These are phyloP conservation scores for Skeletonema costatum DNA, from an alignment of 108 stramenopile genomes.

Conservation along the genomic window DNA sequence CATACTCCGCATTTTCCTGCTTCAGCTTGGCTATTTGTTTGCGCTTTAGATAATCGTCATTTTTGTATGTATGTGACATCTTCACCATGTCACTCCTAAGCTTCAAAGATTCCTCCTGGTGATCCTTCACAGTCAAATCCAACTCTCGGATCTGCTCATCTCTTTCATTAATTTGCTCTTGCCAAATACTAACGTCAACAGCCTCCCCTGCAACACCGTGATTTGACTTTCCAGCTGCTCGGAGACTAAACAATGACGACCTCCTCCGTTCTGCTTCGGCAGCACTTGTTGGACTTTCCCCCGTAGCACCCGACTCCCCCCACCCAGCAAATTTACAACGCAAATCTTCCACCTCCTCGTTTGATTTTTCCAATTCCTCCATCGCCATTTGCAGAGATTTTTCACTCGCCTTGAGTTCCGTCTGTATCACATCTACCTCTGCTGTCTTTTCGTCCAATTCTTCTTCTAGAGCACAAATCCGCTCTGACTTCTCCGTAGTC, in stretches of 20 bases:
- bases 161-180: conserved; percentile 22
- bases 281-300: neutral
- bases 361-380: conserved; percentile 13
- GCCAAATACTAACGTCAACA: conserved; percentile 5
- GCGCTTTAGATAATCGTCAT: conserved; percentile 54
- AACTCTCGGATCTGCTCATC: conserved; percentile 34
- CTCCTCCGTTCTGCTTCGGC: neutral
- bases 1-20: conserved; percentile 54
- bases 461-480: conserved; percentile 25
- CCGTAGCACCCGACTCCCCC: neutral
- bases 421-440: conserved; percentile 18
- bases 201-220: conserved; percentile 5
- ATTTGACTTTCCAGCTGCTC: neutral
- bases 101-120: conserved; percentile 45
- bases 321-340: conserved; percentile 9
- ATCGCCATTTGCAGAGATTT: conserved; percentile 18
- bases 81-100: conserved; percentile 62
- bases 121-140: conserved; percentile 35
- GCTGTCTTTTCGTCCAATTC: conserved; percentile 19
- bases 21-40: conserved; percentile 54
- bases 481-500: conserved; percentile 11
- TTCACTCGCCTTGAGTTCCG: conserved; percentile 30
- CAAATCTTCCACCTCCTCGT: conserved; percentile 30
- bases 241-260: neutral
- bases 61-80: conserved; percentile 52